Conservation (phyloP, 805 yeast genomes). For the Teunomyces stri region DNA sequence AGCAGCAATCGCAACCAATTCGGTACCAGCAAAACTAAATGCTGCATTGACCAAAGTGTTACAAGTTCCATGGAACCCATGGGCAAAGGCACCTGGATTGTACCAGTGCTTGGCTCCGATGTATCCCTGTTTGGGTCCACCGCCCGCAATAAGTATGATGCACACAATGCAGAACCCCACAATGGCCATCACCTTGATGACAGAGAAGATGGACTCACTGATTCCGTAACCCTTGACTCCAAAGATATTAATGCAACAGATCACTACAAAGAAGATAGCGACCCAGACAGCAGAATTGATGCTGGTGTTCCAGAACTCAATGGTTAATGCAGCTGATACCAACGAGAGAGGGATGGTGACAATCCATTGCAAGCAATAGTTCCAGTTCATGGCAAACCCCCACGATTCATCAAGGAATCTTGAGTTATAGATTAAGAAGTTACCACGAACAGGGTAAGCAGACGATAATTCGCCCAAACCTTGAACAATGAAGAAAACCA, state of each 20-base stretch:
- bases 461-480: conserved; percentile 12
- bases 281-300: conserved; percentile 26
- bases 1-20: conserved; percentile 56
- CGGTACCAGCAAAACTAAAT: conserved; percentile 61
- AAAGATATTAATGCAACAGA: conserved; percentile 21
- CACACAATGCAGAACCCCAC: conserved; percentile 24
- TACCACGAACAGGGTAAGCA: conserved; percentile 13
- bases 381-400: conserved; percentile 25
- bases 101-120: conserved; percentile 53
- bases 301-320: conserved; percentile 20
- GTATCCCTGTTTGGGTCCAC: conserved; percentile 45
- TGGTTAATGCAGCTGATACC: conserved; percentile 17
- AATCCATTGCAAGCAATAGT: conserved; percentile 12
- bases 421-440: conserved; percentile 11
- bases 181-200: conserved; percentile 26
- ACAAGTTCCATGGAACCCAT: conserved; percentile 56
- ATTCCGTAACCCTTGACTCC: conserved; percentile 30
- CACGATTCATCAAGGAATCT: conserved; percentile 22
- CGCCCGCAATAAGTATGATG: conserved; percentile 38
- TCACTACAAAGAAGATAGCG: conserved; percentile 22
- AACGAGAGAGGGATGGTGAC: conserved; percentile 11
- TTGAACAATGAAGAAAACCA: conserved; percentile 12
- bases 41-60: conserved; percentile 55
- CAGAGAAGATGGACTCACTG: conserved; percentile 23
- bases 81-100: conserved; percentile 52